Conservation (phyloP, 345 rosid genomes). For the Eucalyptus cloeziana region DNA sequence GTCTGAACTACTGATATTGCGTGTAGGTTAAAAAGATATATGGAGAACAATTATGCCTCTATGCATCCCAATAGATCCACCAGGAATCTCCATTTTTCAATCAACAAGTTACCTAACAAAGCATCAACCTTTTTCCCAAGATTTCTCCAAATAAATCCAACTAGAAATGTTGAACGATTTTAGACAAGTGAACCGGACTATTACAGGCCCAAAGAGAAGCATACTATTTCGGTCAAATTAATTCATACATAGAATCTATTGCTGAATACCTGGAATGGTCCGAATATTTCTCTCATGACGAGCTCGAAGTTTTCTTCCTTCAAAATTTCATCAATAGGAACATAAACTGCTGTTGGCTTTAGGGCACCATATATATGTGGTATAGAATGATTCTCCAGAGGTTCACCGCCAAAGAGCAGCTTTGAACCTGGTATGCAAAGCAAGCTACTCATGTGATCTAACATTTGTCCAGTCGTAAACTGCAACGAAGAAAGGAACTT, state of each 20-base stretch:
- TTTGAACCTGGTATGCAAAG: conserved; percentile 77
- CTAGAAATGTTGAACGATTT: background rate
- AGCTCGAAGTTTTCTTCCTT: conserved; percentile 60
- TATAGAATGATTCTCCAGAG: conserved; percentile 72
- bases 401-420: conserved; percentile 84
- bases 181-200: background rate
- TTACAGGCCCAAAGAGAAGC: background rate
- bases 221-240: background rate
- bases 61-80: background rate
- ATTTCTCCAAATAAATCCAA: background rate
- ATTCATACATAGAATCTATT: background rate
- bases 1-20: background rate
- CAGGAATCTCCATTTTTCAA: background rate
- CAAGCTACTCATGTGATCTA: conserved; percentile 69
- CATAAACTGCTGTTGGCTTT: conserved; percentile 77
- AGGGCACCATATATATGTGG: conserved; percentile 85
- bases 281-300: conserved; percentile 83
- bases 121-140: background rate
- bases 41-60: background rate
- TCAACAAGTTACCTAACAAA: background rate
- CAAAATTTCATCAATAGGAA: conserved; percentile 85
- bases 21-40: background rate
- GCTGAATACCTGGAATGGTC: conserved; percentile 82
- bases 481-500: conserved; percentile 5
- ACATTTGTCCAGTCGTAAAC: conserved; percentile 84